Percentiles rank a stretch among this genome's conserved stretches.
Conservation (phyloP, 371 early-diverging fungal species). For the Mucor irregularis region DNA sequence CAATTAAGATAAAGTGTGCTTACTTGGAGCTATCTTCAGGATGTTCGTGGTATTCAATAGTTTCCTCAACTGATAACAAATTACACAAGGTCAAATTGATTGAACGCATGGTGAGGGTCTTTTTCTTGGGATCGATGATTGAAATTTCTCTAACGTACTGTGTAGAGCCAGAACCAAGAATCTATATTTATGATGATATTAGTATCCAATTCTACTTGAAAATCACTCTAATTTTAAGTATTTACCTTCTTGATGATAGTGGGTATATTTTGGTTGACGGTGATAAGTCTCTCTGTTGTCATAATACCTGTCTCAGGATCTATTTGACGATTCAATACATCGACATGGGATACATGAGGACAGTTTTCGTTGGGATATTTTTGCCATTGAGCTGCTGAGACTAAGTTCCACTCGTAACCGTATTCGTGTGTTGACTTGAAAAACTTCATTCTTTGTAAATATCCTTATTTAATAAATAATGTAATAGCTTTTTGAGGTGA, state of each 20-base stretch:
- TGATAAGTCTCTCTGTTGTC: slow-evolving; percentile 83
- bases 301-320: slow-evolving; percentile 82
- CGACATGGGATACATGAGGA: slow-evolving; percentile 87
- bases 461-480: no score
- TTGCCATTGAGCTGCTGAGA: slow-evolving; percentile 89
- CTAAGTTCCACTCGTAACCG: slow-evolving; percentile 76
- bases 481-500: no score
- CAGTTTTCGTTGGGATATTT: slow-evolving; percentile 93
- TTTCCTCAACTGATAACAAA: slow-evolving; percentile 81
- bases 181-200: slow-evolving; percentile 22
- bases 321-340: slow-evolving; percentile 76
- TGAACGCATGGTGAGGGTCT: slow-evolving; percentile 69
- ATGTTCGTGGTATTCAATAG: slow-evolving; percentile 70
- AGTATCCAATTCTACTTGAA: no score
- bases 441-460: slow-evolving; percentile 73
- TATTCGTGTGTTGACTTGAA: slow-evolving; percentile 67
- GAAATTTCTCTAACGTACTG: slow-evolving; percentile 85
- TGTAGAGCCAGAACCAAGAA: slow-evolving; percentile 61
- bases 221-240: no score
- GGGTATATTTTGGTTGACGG: slow-evolving; percentile 83
- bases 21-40: slow-evolving; percentile 43
- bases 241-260: slow-evolving; percentile 54
- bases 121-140: slow-evolving; percentile 74
- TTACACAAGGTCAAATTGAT: slow-evolving; percentile 72
- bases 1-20: neutral